These are phyloP conservation scores for Epichloe scottii DNA, from an alignment of 2,329 filamentous ascomycete genomes.

Conservation along the genomic window DNA sequence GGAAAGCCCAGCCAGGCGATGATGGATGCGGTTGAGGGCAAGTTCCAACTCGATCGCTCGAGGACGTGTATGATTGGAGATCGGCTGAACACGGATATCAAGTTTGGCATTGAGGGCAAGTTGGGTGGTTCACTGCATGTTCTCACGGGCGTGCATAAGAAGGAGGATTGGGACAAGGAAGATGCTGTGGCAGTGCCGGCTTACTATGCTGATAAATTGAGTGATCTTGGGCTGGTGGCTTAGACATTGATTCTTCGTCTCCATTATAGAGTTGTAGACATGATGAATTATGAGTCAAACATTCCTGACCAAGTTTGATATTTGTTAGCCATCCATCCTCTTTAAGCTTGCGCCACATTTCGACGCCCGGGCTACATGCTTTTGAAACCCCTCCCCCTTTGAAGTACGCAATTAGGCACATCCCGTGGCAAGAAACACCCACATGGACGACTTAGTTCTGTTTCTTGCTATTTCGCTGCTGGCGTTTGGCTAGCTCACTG, in stretches of 20 bases:
- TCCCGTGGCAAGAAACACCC: neutral
- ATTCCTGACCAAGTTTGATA: neutral
- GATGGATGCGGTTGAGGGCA: conserved; percentile 98
- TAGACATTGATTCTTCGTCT: conserved; percentile 1
- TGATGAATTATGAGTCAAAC: neutral
- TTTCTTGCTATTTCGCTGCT: conserved; percentile 27
- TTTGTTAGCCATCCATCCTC: neutral
- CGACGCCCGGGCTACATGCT: neutral
- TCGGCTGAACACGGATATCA: conserved; percentile 86
- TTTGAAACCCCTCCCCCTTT: neutral
- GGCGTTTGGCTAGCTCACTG: conserved; percentile 35
- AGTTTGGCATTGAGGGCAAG: conserved; percentile 83
- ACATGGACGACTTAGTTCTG: conserved; percentile 14
- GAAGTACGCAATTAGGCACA: neutral
- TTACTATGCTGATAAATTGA: conserved; percentile 75
- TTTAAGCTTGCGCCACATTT: neutral
- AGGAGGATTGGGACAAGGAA: conserved; percentile 66
- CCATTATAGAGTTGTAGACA: conserved; percentile 4
- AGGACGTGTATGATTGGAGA: conserved; percentile 95
- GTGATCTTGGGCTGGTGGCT: conserved; percentile 46
- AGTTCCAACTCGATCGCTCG: conserved; percentile 75
- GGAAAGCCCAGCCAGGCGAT: conserved; percentile 97
- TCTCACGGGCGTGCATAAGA: conserved; percentile 76
- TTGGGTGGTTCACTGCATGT: conserved; percentile 87
- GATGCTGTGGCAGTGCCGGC: conserved; percentile 58